These are phyloP conservation scores for Paecilomyces fulvus DNA, from an alignment of 2,329 filamentous ascomycete species.

Conservation along the genomic window DNA sequence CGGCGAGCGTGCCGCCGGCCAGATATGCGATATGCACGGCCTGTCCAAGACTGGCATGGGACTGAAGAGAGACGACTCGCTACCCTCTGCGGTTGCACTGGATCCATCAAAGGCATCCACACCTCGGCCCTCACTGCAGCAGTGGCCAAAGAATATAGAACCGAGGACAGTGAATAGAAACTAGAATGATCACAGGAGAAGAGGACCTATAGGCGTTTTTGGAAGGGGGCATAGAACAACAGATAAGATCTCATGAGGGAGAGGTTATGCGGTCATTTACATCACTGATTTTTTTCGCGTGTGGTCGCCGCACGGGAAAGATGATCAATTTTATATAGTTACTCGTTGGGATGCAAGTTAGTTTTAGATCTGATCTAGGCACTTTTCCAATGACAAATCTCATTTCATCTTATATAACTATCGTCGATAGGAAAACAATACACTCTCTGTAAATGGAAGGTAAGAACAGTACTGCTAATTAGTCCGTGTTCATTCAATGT, in stretches of 20 bases:
- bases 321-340: not conserved
- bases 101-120: not conserved
- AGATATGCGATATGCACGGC: conserved; percentile 29
- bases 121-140: not conserved
- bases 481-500: no score
- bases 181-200: not conserved
- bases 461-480: no score
- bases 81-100: conserved; percentile 16
- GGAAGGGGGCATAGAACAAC: not conserved
- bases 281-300: not conserved
- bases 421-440: not conserved
- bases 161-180: not conserved
- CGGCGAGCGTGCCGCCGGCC: conserved; percentile 66
- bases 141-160: not conserved
- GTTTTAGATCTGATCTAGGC: not conserved
- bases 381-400: not conserved
- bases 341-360: not conserved
- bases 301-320: not conserved
- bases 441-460: no score
- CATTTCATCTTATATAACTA: not conserved
- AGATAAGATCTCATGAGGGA: not conserved
- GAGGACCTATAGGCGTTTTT: not conserved
- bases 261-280: not conserved
- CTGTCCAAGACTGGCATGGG: conserved; percentile 16
- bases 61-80: conserved; percentile 20